Evolutionary conservation across 805 yeast species (phyloP).

Genomic region (Metschnikowia anglica): DNA sequence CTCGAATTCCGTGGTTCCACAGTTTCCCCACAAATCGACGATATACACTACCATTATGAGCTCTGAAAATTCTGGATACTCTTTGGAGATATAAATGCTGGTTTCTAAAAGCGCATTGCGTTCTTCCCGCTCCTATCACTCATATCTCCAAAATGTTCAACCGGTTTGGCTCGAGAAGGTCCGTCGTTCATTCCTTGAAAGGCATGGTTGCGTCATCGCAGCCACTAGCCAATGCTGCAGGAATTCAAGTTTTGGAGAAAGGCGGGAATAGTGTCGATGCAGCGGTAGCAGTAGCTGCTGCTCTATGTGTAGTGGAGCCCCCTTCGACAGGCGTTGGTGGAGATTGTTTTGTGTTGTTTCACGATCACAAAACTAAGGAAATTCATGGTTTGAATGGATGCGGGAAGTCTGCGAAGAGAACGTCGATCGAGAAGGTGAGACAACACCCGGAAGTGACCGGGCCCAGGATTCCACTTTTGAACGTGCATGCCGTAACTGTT

Average conservation of each 20-base stretch:
- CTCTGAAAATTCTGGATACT: not conserved
- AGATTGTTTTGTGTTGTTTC: constrained; percentile 64
- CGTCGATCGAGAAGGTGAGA: constrained; percentile 49
- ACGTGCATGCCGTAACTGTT: constrained; percentile 63
- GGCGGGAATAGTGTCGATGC: constrained; percentile 79
- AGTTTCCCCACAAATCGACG: not conserved
- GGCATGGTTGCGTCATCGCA: constrained; percentile 78
- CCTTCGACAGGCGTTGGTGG: constrained; percentile 66
- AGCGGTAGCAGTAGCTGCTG: constrained; percentile 58
- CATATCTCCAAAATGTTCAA: constrained; percentile 10
- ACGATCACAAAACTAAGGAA: constrained; percentile 43
- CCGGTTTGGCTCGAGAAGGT: constrained; percentile 57
- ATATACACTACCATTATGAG: constrained; percentile 1
- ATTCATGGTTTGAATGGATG: constrained; percentile 74
- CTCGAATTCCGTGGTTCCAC: not conserved
- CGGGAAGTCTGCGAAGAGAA: constrained; percentile 60
- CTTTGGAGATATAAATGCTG: not conserved
- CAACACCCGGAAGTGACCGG: constrained; percentile 24
- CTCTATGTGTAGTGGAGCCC: constrained; percentile 56
- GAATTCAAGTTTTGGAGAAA: constrained; percentile 56
- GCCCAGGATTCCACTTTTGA: constrained; percentile 48
- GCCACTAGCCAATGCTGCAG: constrained; percentile 75
- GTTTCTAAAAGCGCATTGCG: not conserved
- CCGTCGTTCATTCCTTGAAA: constrained; percentile 68
- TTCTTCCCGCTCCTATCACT: not conserved